These are phyloP conservation scores for Hyphodiscus sp. DNA, from an alignment of 2,329 filamentous ascomycete species.

Conservation along the genomic window DNA sequence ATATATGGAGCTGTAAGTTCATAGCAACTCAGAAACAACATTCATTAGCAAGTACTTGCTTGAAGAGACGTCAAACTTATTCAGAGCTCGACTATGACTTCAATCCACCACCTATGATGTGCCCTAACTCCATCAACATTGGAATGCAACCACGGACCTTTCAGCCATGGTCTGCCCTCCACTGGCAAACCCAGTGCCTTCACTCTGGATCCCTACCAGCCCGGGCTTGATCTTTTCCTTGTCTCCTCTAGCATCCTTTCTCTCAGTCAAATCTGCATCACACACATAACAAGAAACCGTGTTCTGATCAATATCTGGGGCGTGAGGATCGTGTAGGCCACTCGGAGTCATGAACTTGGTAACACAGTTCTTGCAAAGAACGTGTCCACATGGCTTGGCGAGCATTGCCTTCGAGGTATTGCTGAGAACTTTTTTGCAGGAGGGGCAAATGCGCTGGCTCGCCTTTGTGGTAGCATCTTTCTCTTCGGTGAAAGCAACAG, in stretches of 20 bases:
- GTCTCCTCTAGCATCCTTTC: conserved; percentile 44
- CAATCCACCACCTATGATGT: too few relatives aligned
- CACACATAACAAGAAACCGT: conserved; percentile 76
- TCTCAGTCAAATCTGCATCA: conserved; percentile 63
- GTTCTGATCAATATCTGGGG: conserved; percentile 41
- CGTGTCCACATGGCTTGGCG: conserved; percentile 84
- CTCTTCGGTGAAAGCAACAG: conserved; percentile 71
- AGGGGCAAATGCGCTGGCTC: conserved; percentile 63
- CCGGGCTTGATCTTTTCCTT: conserved; percentile 61
- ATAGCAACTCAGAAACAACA: too few relatives aligned
- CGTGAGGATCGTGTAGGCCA: conserved; percentile 52
- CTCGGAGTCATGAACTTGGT: conserved; percentile 70
- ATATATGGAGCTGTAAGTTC: too few relatives aligned
- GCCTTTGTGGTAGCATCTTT: conserved; percentile 42
- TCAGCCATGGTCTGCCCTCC: conserved; percentile 78
- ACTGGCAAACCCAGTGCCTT: conserved; percentile 89
- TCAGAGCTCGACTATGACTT: too few relatives aligned
- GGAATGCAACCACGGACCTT: conserved; percentile 73
- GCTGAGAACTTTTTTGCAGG: conserved; percentile 74
- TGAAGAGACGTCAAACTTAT: too few relatives aligned
- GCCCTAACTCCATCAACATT: conserved; percentile 52
- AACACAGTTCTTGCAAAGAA: conserved; percentile 79
- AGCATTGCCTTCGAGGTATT: conserved; percentile 80
- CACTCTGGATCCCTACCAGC: conserved; percentile 71
- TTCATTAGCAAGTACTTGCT: too few relatives aligned